Evolutionary conservation across 2,329 filamentous ascomycete genomes (phyloP), one percentile per base, ranked within the genome.

Genomic region (Curvularia eragrostidis): DNA sequence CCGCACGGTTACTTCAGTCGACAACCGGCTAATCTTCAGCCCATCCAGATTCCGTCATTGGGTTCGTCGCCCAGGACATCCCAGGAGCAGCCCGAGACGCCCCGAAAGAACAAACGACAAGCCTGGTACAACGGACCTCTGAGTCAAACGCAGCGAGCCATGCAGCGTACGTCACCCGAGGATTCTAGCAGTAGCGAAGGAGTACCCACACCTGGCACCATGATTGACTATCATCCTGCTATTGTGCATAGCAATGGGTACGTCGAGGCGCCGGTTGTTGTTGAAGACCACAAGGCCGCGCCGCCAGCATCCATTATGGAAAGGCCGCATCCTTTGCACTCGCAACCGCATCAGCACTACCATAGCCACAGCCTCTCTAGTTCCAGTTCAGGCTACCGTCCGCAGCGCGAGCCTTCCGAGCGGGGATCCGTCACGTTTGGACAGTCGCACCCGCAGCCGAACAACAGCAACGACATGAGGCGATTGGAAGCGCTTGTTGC

Each of bases 71-170:
- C 64, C 69, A 63, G 70, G 68, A 75, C 73, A 58, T 78, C 65
- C 62, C 77, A 74, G 64, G 74, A 76, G 56, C 72, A 59, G 34
- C 74, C 76, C 32, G 79, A 82, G 9, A 86, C 84, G 0, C 81
- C 85, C 3, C 82, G 86, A 8, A 87, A 86, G 61, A 80, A 79
- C 28, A 91, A 90, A 70, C 84, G 90, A 2, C 87, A 89, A 58
- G 90, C 84, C 1, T 93, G 89, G 89, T 91, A 91, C 67, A 86
- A 91, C 56, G 84, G 83, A 10, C 83, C 83, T 24, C 61, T 80
- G 18, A 59, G 65, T 34, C 64, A 75, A 51, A 58, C 68, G 8
- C 63, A 65, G 28, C 62, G 67, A 51, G 64, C 58, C n/a, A 59
- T 71, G 38, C 81, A 83, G 51, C 79, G 83, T 12, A 83, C 82